Percentiles rank a stretch among this genome's conserved stretches.
These are phyloP conservation scores for Vanderwaltozyma yarrowii DNA, from an alignment of 805 yeast species.

Conservation along the genomic window DNA sequence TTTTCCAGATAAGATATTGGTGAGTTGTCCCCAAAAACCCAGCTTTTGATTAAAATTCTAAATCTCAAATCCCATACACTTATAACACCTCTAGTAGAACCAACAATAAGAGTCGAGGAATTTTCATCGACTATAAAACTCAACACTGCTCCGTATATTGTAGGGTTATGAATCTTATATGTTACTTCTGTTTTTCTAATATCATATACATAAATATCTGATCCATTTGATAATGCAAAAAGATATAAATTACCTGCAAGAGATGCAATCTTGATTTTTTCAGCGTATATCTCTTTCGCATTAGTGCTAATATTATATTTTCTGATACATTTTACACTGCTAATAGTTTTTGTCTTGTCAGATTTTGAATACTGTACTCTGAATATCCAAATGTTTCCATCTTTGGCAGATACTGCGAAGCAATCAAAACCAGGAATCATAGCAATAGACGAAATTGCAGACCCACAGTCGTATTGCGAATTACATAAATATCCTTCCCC, in stretches of 20 bases:
- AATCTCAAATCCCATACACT: slow-evolving; percentile 79
- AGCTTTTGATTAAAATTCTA: slow-evolving; percentile 45
- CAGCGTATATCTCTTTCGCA: slow-evolving; percentile 34
- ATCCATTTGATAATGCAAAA: slow-evolving; percentile 42
- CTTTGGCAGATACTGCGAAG: slow-evolving; percentile 41
- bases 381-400: slow-evolving; percentile 28
- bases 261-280: slow-evolving; percentile 34
- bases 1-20: slow-evolving; percentile 41
- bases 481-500: slow-evolving; percentile 46
- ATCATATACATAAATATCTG: slow-evolving; percentile 45
- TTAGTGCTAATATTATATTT: slow-evolving; percentile 11
- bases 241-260: slow-evolving; percentile 34
- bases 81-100: slow-evolving; percentile 65
- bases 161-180: slow-evolving; percentile 40
- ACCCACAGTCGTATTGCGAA: slow-evolving; percentile 37
- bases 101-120: slow-evolving; percentile 57
- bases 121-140: slow-evolving; percentile 46
- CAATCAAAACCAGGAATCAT: slow-evolving; percentile 48
- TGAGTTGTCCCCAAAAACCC: slow-evolving; percentile 43
- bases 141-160: slow-evolving; percentile 55
- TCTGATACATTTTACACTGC: slow-evolving; percentile 17
- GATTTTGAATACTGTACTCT: slow-evolving; percentile 28
- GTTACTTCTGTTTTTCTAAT: slow-evolving; percentile 42
- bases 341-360: slow-evolving; percentile 4
- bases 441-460: slow-evolving; percentile 39